Evolutionary conservation across 2,329 filamentous ascomycete species (phyloP), one percentile per base, ranked within the genome.

Genomic region (Colletotrichum sp.): DNA sequence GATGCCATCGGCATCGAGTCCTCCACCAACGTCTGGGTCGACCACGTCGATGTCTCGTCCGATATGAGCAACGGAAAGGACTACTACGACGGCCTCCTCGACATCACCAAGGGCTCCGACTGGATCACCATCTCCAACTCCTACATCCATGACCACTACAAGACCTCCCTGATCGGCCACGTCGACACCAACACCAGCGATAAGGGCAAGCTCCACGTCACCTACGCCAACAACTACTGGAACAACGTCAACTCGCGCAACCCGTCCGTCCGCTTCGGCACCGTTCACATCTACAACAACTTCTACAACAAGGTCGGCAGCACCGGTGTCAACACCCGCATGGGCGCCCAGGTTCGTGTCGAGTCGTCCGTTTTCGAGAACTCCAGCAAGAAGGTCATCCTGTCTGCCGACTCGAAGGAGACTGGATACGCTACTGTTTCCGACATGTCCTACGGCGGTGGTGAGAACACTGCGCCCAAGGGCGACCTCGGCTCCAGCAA

Each of bases 201-300:
- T 84, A 90, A 82, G 18, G 92, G 92, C 77, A 87, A 92, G 80
- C 87, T 94, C 58, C 89, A 86, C 80, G 86, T 94, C 66, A 94
- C 93, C 70, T 93, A 93, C 82, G 88, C 88, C 84, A 90, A 93
- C 87, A 94, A 94, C 89, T 87, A 90, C 86, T 93, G 88, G 88
- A 80, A 82, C 78, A 93, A 93, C 86, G 84, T 93, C 81, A 92
- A 93, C 87, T 92, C 90, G 6, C 92, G 93, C 70, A 86, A 85
- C 1, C 93, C 93, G 3, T 90, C 88, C 3, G 81, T 93, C 81
- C 91, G 92, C 78, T 94, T 94, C 85, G 93, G 92, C 28, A 93
- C 90, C 48, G 91, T 79, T 74, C 93, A 94, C 84, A 82, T 88
- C 80, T 87, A 91, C 80, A 91, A 88, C 86, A 92, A 90, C 86